Conservation (phyloP, 148 eudicot genomes). For the Diospyros lotus region DNA sequence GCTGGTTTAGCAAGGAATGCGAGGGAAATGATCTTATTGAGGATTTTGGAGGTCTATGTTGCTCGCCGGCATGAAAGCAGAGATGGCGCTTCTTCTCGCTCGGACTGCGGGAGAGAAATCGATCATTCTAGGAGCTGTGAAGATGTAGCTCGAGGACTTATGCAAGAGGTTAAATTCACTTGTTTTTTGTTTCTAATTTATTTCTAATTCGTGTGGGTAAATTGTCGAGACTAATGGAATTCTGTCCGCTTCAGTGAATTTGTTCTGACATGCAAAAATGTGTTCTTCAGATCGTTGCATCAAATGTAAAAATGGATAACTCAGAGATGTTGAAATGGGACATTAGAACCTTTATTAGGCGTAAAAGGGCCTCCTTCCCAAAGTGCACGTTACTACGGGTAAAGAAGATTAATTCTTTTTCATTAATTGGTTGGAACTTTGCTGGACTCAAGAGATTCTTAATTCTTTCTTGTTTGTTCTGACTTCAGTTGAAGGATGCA, state of each 20-base stretch:
- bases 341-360: slow-evolving; percentile 36
- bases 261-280: neutral
- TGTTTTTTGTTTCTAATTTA: neutral
- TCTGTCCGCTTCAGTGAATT: neutral
- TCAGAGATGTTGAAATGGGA: slow-evolving; percentile 33
- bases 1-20: slow-evolving; percentile 42
- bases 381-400: slow-evolving; percentile 54
- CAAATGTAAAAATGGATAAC: slow-evolving; percentile 20
- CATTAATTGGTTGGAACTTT: neutral
- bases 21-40: slow-evolving; percentile 45
- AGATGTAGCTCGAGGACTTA: slow-evolving; percentile 35
- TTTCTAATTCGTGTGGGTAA: neutral
- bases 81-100: slow-evolving; percentile 12
- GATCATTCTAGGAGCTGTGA: slow-evolving; percentile 44
- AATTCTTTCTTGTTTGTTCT: neutral
- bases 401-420: slow-evolving; percentile 1
- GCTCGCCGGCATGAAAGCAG: slow-evolving; percentile 16
- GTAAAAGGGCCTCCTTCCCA: slow-evolving; percentile 44
- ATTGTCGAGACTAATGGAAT: neutral
- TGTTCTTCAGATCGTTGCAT: slow-evolving; percentile 29
- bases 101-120: slow-evolving; percentile 15
- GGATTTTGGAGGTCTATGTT: slow-evolving; percentile 50
- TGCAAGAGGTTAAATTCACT: slow-evolving; percentile 32
- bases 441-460: neutral
- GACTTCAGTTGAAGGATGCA: slow-evolving; percentile 53